Evolutionary conservation across 768 basidiomycete species (phyloP).

Genomic region (Agrocybe praecox): DNA sequence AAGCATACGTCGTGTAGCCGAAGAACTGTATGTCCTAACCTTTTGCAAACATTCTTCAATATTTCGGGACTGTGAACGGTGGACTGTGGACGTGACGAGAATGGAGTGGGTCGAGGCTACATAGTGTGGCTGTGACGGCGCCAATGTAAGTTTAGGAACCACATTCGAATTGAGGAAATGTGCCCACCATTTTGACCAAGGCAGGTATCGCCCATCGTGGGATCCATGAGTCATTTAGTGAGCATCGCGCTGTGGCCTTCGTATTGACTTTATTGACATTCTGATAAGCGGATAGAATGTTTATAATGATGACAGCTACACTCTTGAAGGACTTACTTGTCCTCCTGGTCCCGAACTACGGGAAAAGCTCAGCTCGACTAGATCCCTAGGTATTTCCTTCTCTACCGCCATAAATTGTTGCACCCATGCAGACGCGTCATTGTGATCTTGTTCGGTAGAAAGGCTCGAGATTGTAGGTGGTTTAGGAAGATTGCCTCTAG

Average conservation of each 20-base stretch:
- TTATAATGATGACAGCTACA: not conserved
- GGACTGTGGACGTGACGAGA: constrained; percentile 65
- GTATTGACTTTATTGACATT: constrained; percentile 93
- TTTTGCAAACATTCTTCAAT: constrained; percentile 72
- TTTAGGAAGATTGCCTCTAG: constrained; percentile 27
- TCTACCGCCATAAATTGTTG: constrained; percentile 35
- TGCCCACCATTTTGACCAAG: constrained; percentile 12
- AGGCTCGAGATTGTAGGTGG: constrained; percentile 41
- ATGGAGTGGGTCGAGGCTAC: constrained; percentile 70
- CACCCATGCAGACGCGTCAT: constrained; percentile 59
- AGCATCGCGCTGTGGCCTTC: constrained; percentile 69
- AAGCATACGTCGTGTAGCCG: constrained; percentile 1
- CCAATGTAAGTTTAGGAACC: not conserved
- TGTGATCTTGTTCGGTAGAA: constrained; percentile 30
- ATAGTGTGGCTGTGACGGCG: constrained; percentile 33
- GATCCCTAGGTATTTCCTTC: constrained; percentile 45
- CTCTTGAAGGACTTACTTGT: constrained; percentile 50
- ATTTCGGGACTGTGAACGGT: constrained; percentile 81
- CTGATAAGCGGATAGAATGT: constrained; percentile 32
- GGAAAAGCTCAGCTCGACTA: constrained; percentile 69
- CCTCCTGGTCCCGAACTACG: constrained; percentile 87
- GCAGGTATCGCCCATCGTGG: constrained; percentile 16
- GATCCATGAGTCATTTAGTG: constrained; percentile 41
- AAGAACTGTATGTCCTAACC: constrained; percentile 33
- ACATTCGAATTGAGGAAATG: not conserved